Evolutionary conservation across 1,139 yeast species (phyloP).

Genomic region (Scheffersomyces segobiensis): DNA sequence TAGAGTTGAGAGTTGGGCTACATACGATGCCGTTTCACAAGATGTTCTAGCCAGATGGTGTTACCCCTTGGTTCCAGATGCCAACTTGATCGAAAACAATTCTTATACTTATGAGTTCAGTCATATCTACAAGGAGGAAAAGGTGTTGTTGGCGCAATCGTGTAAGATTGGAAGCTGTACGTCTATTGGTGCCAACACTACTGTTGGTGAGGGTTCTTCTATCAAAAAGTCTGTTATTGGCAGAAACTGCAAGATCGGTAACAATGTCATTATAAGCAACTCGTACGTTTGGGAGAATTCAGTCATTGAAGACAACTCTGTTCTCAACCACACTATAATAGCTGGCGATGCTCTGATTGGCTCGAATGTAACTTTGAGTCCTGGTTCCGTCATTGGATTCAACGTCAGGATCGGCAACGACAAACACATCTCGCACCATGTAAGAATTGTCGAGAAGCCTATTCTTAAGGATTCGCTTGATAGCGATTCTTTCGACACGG

Average conservation of each 20-base stretch:
- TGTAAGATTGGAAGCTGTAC: conserved; percentile 77
- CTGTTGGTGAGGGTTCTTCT: conserved; percentile 57
- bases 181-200: conserved; percentile 73
- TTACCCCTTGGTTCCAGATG: conserved; percentile 88
- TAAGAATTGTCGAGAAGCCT: conserved; percentile 53
- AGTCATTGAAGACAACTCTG: conserved; percentile 63
- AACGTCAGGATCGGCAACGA: conserved; percentile 63
- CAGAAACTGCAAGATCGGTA: conserved; percentile 79
- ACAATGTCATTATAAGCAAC: conserved; percentile 65
- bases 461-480: conserved; percentile 33
- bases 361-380: conserved; percentile 47
- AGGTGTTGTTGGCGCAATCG: conserved; percentile 88
- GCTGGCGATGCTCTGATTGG: conserved; percentile 65
- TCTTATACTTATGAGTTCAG: conserved; percentile 78
- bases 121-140: conserved; percentile 82
- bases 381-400: conserved; percentile 83
- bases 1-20: conserved; percentile 90
- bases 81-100: conserved; percentile 70
- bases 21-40: conserved; percentile 89
- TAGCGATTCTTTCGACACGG: conserved; percentile 25
- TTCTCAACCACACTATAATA: conserved; percentile 62
- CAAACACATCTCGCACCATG: conserved; percentile 46
- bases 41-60: conserved; percentile 90
- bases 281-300: conserved; percentile 89
- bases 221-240: conserved; percentile 78